Base-by-base conservation (phyloP, 345 rosid species). In the Boechera retrofracta region DNA sequence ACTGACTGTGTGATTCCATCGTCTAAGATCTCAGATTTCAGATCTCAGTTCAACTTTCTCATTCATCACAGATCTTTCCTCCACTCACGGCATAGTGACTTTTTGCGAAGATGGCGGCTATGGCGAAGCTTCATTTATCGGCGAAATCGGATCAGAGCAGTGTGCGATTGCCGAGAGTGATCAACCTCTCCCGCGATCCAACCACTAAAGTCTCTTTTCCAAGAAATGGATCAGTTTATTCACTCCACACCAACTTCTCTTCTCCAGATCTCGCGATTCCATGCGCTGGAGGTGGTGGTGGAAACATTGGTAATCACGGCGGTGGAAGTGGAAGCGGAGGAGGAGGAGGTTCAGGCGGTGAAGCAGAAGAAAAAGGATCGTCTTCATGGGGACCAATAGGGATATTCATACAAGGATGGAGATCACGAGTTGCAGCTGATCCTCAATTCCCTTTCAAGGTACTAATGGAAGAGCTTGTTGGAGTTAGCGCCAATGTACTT, bases 371-470 rank as follows among this genome's bases (percentile, higher is more conserved):
- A 13, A 32, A 18, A 26, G 52, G 3, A 12, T 57, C 80, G 3
- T 62, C 80, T 8, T 21, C 80, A 51, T 66, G 83, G 41, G 97
- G 98, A 78, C 69, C 84, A 39, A 58, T 89, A 51, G 94, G 90
- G n/a, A 84, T 89, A 45, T 81, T 91, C 56, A 73, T 88, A 8
- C 84, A 83, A 59, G 99, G 99, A 21, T 95, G 99, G 99, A 82
- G 97, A 69, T 85, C 91, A 1, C 81, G 99, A 53, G 97, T 95
- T 3, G 86, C 94, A 5, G 99, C 99, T 0, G 99, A 95, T 79
- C 83, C 98, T 3, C 97, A 95, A 44, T 95, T 95, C 69, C 93
- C 96, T 4, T 95, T 92, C 80, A 95, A 95, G 81, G 98, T 93
- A 18, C 69, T 95, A 42, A 95, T 95, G 98, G 99, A 95, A 75